Conservation (phyloP, 176 grass and related monocot genomes). For the Ananas comosus region DNA sequence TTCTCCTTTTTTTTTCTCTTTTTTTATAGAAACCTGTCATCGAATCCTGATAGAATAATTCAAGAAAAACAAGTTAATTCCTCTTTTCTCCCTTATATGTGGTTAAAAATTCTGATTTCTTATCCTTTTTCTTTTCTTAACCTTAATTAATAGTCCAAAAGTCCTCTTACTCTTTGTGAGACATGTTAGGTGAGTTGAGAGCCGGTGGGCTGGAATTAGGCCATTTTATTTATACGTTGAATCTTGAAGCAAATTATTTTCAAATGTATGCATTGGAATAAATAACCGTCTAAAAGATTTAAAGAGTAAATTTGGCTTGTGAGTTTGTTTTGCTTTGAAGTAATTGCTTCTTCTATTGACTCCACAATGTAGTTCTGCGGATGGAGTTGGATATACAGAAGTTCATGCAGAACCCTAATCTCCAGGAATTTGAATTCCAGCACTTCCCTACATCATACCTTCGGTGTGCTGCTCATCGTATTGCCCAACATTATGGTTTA, state of each 20-base stretch:
- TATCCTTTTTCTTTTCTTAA: too few species aligned
- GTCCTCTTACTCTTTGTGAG: too few species aligned
- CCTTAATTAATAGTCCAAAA: too few species aligned
- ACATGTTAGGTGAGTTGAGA: too few species aligned
- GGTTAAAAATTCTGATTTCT: too few species aligned
- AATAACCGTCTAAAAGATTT: neutral
- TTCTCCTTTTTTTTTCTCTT: too few species aligned
- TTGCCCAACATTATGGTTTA: conserved; percentile 96
- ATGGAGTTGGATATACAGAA: conserved; percentile 94
- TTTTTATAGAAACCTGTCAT: too few species aligned
- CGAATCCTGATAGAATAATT: too few species aligned
- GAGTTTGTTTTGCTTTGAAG: neutral
- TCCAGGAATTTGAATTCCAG: conserved; percentile 92
- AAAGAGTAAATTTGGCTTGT: neutral
- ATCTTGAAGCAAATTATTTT: neutral
- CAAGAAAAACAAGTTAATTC: too few species aligned
- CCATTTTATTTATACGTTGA: too few species aligned
- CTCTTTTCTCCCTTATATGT: too few species aligned
- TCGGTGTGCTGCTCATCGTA: conserved; percentile 96
- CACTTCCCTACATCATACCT: conserved; percentile 84
- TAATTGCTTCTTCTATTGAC: neutral
- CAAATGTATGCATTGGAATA: neutral
- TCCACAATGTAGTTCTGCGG: conserved; percentile 58
- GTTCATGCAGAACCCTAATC: conserved; percentile 80
- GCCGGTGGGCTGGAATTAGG: too few species aligned